A percentile compares a stretch with the other conserved stretches of the same genome.
Conservation (phyloP, 768 basidiomycete species). For the Pleurotus pulmonarius region DNA sequence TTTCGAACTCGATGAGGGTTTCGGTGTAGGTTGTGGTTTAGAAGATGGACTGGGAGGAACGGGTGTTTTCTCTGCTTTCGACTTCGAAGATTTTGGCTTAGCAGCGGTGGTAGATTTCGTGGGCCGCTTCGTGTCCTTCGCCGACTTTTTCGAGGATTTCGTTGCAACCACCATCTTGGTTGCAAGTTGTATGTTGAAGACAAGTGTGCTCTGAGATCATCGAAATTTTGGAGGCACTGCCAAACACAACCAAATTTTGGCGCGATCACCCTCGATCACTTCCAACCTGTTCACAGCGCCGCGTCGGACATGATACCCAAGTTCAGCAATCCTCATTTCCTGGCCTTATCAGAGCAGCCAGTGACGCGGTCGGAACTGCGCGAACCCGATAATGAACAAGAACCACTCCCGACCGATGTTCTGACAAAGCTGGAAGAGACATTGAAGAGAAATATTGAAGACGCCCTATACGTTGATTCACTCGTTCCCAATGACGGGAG, state of each 20-base stretch:
- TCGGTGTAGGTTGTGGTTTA: neutral
- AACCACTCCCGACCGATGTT: neutral
- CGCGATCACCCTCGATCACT: neutral
- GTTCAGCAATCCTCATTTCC: constrained; percentile 5
- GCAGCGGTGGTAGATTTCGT: neutral
- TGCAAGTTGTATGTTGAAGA: neutral
- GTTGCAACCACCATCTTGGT: neutral
- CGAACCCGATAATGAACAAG: neutral
- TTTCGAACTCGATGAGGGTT: neutral
- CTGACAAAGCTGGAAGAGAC: neutral
- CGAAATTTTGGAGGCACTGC: neutral
- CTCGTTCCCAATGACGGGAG: neutral
- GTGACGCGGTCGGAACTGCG: neutral
- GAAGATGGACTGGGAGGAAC: neutral
- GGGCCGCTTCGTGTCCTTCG: neutral
- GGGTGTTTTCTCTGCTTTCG: neutral
- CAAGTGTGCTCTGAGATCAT: neutral
- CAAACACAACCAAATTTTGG: neutral
- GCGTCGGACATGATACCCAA: neutral
- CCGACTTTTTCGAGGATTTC: neutral
- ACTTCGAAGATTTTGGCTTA: neutral
- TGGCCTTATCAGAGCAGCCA: neutral
- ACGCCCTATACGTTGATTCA: neutral
- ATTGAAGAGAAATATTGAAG: neutral
- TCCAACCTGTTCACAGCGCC: neutral